These are phyloP conservation scores for Schrenkiella parvula DNA, from an alignment of 345 rosid genomes.

Conservation along the genomic window DNA sequence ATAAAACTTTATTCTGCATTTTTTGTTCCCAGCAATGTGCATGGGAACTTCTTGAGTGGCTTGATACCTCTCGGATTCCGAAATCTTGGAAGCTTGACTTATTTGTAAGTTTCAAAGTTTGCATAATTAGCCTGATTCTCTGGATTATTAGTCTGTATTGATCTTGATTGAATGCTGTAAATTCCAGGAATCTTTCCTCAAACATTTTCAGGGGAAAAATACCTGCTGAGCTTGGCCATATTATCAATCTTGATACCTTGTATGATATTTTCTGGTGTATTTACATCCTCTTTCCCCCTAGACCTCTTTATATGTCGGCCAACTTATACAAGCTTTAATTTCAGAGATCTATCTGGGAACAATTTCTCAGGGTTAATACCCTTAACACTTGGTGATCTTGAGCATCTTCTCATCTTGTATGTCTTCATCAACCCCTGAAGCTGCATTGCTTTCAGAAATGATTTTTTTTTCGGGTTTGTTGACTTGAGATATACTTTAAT, in stretches of 20 bases:
- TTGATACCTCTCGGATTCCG: conserved; percentile 69
- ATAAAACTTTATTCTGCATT: neutral
- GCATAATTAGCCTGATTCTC: neutral
- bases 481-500: neutral
- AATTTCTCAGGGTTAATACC: conserved; percentile 71
- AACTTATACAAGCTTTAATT: neutral
- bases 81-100: conserved; percentile 77
- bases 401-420: conserved; percentile 90
- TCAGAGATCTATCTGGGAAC: conserved; percentile 85
- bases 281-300: neutral
- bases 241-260: conserved; percentile 86
- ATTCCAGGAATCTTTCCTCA: conserved; percentile 66
- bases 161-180: neutral
- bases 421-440: neutral
- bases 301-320: neutral
- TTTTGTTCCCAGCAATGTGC: conserved; percentile 57
- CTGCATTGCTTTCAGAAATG: neutral
- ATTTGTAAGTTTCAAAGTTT: conserved; percentile 49
- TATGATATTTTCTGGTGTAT: conserved; percentile 27
- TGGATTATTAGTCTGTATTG: neutral
- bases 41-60: conserved; percentile 71
- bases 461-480: neutral
- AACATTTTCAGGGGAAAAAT: conserved; percentile 73
- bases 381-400: conserved; percentile 79
- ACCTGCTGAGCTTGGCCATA: conserved; percentile 74